Percentiles rank a stretch among this genome's conserved stretches.
Evolutionary conservation across 495 filamentous ascomycete species (phyloP).

Genomic region (Bathelium albidoporum): DNA sequence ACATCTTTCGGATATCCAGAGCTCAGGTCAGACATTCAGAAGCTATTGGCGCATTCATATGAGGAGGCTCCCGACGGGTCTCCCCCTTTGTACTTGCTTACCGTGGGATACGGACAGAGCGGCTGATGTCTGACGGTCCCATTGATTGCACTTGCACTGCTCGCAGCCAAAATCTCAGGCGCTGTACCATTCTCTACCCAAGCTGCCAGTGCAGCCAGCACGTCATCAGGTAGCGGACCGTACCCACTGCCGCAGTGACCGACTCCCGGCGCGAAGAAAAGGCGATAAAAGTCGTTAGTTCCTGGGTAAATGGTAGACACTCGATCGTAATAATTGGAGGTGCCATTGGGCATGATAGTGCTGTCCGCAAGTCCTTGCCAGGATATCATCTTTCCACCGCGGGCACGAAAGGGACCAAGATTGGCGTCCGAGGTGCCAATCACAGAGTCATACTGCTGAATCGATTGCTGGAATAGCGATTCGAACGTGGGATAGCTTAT

Average conservation of each 20-base stretch:
- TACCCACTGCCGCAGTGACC: constrained; percentile 26
- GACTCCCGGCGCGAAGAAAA: constrained; percentile 27
- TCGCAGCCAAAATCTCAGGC: constrained; percentile 13
- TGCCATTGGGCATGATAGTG: neutral
- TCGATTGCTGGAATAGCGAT: constrained; percentile 22
- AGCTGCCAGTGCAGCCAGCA: constrained; percentile 12
- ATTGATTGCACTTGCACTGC: neutral
- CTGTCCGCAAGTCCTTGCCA: constrained; percentile 32
- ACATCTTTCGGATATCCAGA: too few relatives aligned
- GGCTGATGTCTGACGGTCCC: neutral
- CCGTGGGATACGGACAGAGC: neutral
- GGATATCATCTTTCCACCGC: constrained; percentile 37
- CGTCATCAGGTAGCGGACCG: constrained; percentile 17
- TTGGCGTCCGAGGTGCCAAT: constrained; percentile 33
- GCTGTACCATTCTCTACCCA: constrained; percentile 29
- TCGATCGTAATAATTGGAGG: neutral
- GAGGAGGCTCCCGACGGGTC: neutral
- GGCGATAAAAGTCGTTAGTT: constrained; percentile 14
- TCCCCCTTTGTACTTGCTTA: neutral
- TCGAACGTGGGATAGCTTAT: constrained; percentile 17
- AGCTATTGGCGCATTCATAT: neutral
- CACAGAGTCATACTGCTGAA: constrained; percentile 26
- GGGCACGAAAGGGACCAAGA: constrained; percentile 29
- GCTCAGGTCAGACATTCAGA: neutral
- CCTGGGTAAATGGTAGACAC: constrained; percentile 2